Evolutionary conservation across 108 stramenopile genomes (phyloP).

Genomic region (Cylindrotheca fusiformis): DNA sequence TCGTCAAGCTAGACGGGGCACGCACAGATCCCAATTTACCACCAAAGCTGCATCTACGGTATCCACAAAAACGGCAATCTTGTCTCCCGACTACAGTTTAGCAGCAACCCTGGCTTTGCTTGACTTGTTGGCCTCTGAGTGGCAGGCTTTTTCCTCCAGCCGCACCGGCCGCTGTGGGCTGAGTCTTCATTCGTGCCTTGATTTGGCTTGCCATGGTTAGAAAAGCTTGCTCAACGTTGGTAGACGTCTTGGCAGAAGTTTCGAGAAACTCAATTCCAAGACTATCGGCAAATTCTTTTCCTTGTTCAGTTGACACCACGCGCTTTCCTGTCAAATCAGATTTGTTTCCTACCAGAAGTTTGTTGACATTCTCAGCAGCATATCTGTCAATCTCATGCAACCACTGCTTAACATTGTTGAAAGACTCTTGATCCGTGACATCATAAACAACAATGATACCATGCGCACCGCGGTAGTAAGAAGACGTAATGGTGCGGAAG

Average conservation of each 20-base stretch:
- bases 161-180: constrained; percentile 72
- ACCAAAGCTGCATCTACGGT: too few species aligned
- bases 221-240: constrained; percentile 99
- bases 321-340: constrained; percentile 94
- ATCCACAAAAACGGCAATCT: neutral
- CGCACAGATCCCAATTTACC: too few species aligned
- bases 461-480: constrained; percentile 96
- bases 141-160: constrained; percentile 79
- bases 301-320: constrained; percentile 95
- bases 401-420: constrained; percentile 99
- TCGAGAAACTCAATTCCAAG: constrained; percentile 98
- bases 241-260: constrained; percentile 97
- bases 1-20: too few species aligned
- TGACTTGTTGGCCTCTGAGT: constrained; percentile 75
- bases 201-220: constrained; percentile 98
- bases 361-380: constrained; percentile 98
- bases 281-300: constrained; percentile 96
- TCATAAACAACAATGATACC: constrained; percentile 98
- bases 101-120: constrained; percentile 81
- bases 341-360: constrained; percentile 99
- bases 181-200: constrained; percentile 96
- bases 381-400: constrained; percentile 99
- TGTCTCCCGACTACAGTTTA: constrained; percentile 34
- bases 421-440: constrained; percentile 93
- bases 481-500: constrained; percentile 97